Evolutionary conservation across 768 basidiomycete genomes (phyloP).

Genomic region (Trametes gibbosa): DNA sequence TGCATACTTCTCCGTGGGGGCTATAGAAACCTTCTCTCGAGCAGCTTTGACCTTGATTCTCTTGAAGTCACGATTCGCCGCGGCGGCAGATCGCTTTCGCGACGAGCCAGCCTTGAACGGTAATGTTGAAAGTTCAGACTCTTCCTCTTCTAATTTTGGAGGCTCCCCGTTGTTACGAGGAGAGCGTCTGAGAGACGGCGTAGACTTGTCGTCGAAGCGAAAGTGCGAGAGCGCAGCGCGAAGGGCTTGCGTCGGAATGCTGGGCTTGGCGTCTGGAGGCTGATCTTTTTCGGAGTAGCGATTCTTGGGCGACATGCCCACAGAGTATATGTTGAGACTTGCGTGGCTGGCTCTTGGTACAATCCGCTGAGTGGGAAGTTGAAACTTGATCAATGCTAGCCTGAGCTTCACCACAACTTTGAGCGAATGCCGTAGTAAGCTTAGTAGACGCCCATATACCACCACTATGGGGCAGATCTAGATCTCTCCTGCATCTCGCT

Average conservation of each 20-base stretch:
- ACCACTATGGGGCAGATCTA: too few relatives aligned
- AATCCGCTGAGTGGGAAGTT: too few relatives aligned
- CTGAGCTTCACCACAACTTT: too few relatives aligned
- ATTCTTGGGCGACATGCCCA: not conserved
- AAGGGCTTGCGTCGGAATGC: constrained; percentile 1
- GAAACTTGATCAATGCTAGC: too few relatives aligned
- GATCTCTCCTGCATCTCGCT: too few relatives aligned
- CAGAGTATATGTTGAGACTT: too few relatives aligned
- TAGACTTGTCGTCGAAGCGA: not conserved
- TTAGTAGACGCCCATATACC: too few relatives aligned
- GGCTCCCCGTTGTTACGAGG: not conserved
- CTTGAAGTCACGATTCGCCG: not conserved
- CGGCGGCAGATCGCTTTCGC: not conserved
- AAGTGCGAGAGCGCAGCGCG: constrained; percentile 2
- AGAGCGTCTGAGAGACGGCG: constrained; percentile 4
- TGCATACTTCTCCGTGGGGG: constrained; percentile 49
- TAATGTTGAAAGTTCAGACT: not conserved
- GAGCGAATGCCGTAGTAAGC: too few relatives aligned
- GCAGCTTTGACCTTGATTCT: not conserved
- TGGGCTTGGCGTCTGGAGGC: too few relatives aligned
- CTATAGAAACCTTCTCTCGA: constrained; percentile 40
- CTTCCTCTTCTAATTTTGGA: not conserved
- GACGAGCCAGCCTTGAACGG: not conserved
- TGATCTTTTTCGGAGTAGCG: not conserved
- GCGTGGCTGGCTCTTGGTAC: too few relatives aligned